Base-by-base conservation (phyloP, 805 yeast genomes). In the Starmerella lactis-condensi region DNA sequence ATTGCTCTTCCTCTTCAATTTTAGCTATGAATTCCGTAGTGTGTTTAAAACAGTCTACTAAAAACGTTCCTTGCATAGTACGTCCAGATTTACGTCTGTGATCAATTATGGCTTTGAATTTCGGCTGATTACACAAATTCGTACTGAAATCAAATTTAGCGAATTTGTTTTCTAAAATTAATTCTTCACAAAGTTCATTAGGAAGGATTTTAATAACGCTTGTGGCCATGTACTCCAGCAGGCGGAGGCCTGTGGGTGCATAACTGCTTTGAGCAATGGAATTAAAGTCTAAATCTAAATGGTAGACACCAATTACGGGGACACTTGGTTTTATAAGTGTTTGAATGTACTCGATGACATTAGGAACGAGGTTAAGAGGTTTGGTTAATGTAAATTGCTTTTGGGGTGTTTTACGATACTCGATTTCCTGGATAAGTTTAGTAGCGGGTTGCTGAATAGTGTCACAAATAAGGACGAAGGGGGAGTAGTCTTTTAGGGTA, bases 61-160 rank as follows among this genome's bases (percentile, higher is more conserved):
- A 49, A 46, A 67, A 78, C 6, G 56, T 48, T 33, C 72, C 73
- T 1, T 59, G 51, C 17, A 74, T 46, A 0, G 91, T 67, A 31
- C 94, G 63, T 0, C 98, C 98, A 0, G 93, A 76, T 46, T 77
- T 77, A 33, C 95, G 64, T 35, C 89, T 64, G 43, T 73, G 76
- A 5, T 65, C 69, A 33, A 89, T 49, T 3, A 56, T 57, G 3
- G 73, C 47, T 22, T 54, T 53, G 51, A 69, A 75, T 1, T 18
- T 39, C 1, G 52, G 38, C 22, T 56, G 52, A 45, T 81, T 76
- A 30, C 64, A 47, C 5, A 36, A 18, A 8, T 19, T 6, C 2
- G 64, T 64, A 5, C 31, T 29, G 30, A 43, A 40, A 17, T 38
- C 42, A 26, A 35, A 40, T 7, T 24, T 29, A 77, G 75, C 12